These are phyloP conservation scores for Saccharomyces hybrid DNA, from an alignment of 1,139 yeast genomes.

Conservation along the genomic window DNA sequence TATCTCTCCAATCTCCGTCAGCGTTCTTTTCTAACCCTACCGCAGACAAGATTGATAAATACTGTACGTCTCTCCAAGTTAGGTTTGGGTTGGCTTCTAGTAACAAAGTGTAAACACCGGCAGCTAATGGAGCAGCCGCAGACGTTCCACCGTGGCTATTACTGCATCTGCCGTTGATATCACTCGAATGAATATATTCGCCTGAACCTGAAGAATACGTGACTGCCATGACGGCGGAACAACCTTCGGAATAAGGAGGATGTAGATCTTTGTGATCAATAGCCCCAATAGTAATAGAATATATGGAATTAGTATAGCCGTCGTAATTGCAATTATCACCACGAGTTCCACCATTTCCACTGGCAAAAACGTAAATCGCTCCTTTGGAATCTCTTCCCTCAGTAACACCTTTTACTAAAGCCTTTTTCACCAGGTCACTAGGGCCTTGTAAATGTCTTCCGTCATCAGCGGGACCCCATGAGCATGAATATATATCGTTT, in stretches of 20 bases:
- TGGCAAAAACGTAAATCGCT: conserved; percentile 86
- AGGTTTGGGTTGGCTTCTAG: conserved; percentile 74
- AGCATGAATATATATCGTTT: conserved; percentile 91
- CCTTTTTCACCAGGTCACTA: conserved; percentile 64
- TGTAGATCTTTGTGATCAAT: conserved; percentile 78
- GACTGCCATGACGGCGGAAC: conserved; percentile 94
- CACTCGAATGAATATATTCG: conserved; percentile 88
- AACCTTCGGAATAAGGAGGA: conserved; percentile 84
- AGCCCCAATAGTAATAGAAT: conserved; percentile 92
- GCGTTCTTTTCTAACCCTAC: conserved; percentile 50
- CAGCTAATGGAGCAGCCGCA: conserved; percentile 98
- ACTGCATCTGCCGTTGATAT: conserved; percentile 65
- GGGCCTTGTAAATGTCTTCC: conserved; percentile 86
- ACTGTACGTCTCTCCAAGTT: conserved; percentile 95
- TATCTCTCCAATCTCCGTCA: conserved; percentile 64
- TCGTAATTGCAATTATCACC: conserved; percentile 95
- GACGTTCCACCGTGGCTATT: conserved; percentile 90
- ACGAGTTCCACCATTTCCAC: conserved; percentile 82
- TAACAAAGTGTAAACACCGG: conserved; percentile 82
- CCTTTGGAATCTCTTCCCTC: conserved; percentile 82
- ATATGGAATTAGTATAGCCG: conserved; percentile 94
- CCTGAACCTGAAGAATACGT: conserved; percentile 90
- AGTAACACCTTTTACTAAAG: conserved; percentile 75
- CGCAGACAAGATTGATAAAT: conserved; percentile 66
- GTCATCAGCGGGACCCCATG: conserved; percentile 98